Evolutionary conservation across 371 early-diverging fungal genomes (phyloP), one percentile per base, ranked within the genome.

Genomic region (Capillidium heterosporum): DNA sequence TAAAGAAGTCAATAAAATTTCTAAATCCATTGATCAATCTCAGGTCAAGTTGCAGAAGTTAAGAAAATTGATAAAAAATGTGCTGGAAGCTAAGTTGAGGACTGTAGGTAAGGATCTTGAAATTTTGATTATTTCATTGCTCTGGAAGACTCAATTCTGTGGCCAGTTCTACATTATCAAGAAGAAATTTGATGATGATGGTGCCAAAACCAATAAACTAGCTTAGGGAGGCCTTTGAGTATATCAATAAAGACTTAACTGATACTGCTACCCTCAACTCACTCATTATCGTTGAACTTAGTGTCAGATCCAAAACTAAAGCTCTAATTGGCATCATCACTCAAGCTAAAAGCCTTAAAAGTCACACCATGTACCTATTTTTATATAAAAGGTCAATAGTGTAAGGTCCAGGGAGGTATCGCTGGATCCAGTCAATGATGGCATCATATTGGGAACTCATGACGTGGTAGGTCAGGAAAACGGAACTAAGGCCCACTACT

Each of bases 161-260:
- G 74, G 76, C 10, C 73, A 71, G 47, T 83, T 82, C 60, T 71
- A 73, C 31, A 71, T 63, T 32, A 69, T 87, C 60, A 89, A 87
- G 73, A 89, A 87, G 72, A 65, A 63, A 3, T 86, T 89, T 63
- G 83, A 79, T 51, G 92, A n/a, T n/a, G n/a, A 95, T 43, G 81
- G 82, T 23, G 94, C 94, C 61, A 93, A 91, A 79, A 80, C 78
- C 0, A 76, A 82, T 59, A 90, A 91, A 73, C 82, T 86, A 44
- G 77, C 76, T 56, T 84, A 90, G 89, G 39, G 65, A 68, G 65
- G 84, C 85, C 15, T 74, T 78, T 21, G 91, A 93, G 27, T 62
- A 70, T 28, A 82, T 91, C 60, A 86, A 87, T 73, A 61, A 67
- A 1, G 75, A 75, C 66, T 82, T 95, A 65, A 87, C 80, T 57